Conservation (phyloP, 257 asterid genomes). For the Solanum boliviense region DNA sequence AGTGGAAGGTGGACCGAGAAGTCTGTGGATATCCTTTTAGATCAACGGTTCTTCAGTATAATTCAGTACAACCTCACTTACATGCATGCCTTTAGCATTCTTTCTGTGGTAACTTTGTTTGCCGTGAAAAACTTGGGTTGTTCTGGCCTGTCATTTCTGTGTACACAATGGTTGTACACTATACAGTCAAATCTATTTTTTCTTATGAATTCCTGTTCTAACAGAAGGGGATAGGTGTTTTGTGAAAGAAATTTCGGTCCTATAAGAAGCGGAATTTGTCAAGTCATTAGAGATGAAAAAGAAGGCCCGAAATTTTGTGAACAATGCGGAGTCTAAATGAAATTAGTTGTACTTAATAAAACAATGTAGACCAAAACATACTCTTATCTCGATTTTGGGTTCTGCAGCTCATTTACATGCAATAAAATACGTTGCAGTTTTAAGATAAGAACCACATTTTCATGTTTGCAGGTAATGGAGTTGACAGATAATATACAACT, state of each 20-base stretch:
- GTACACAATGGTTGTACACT: not conserved
- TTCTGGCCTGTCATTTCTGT: not conserved
- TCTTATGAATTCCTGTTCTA: not conserved
- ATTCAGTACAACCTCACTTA: not conserved
- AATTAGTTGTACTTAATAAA: not conserved
- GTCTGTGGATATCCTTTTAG: not conserved
- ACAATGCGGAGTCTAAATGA: not conserved
- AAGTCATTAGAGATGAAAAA: not conserved
- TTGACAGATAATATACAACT: conserved; percentile 58
- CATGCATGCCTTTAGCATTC: not conserved
- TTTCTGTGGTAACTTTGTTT: not conserved
- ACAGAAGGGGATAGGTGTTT: not conserved
- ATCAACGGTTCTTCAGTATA: not conserved
- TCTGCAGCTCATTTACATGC: not conserved
- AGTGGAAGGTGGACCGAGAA: not conserved
- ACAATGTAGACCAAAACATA: not conserved
- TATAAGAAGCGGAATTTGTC: not conserved
- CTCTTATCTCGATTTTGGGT: not conserved
- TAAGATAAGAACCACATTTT: not conserved
- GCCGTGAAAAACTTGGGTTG: not conserved
- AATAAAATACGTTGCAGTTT: not conserved
- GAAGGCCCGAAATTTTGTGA: not conserved
- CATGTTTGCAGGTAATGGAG: conserved; percentile 31
- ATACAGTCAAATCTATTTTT: not conserved
- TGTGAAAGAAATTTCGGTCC: not conserved